Evolutionary conservation across 352 stramenopile species (phyloP), one percentile per base, ranked within the genome.

Genomic region (Pythium apleroticum): DNA sequence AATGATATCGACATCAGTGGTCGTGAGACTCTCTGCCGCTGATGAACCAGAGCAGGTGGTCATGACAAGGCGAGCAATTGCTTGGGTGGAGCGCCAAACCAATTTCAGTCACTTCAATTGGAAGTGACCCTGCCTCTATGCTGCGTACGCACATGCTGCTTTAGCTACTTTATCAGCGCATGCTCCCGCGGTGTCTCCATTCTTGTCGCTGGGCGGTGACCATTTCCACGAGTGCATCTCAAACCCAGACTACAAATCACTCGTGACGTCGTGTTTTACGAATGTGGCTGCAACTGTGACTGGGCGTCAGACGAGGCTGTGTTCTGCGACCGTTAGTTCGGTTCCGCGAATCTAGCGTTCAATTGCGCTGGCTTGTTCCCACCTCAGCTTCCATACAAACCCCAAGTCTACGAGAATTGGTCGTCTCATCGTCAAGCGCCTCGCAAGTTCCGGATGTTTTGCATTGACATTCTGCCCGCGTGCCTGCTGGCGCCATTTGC

Each of bases 281-380:
- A 22, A 46, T 46, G 37, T 46, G 37, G 37, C 37, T 14, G 37
- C 10, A 14, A 12, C 37, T 46, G 37, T 22, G 37, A 46, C 14
- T 22, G 37, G 37, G 37, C 19, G 37, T 22, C 37, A 66, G 37
- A 20, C 39, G 39, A 35, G 39, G 20, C 59, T 46, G 2, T 39
- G 50, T n/a, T 8, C 19, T 49, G 53, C 14, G 19, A 50, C 19
- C 12, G 33, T 50, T 58, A 15, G 57, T 57, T 54, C 45, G 24
- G 33, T 57, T 43, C 37, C 11, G 33, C 20, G 17, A 37, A 56
- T 45, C 33, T 52, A 17, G 35, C 52, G 60, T 57, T 46, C 27
- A 46, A 63, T 62, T 66, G 62, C 54, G 55, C 62, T 68, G 62
- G 62, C 62, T 68, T 54, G 37, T 59, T 68, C 31, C 46, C 62